Base-by-base conservation (phyloP, 106 monocot species). In the Narthecium ossifragum region DNA sequence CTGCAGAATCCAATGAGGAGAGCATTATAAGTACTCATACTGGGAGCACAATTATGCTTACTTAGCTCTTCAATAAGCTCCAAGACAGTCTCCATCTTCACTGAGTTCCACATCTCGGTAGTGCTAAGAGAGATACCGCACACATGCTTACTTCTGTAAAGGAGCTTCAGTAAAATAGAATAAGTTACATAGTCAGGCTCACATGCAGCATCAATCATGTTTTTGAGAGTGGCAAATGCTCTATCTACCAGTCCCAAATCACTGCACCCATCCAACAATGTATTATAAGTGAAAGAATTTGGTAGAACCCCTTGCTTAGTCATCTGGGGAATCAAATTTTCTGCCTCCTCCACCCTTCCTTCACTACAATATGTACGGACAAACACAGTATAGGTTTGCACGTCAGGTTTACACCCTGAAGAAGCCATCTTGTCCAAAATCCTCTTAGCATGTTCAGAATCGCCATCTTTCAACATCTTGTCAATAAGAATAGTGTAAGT, bases 401-500 rank as follows among this genome's bases (percentile, higher is more conserved):
- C 50, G 51, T 72, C 77, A 59, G 82, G 73, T 50, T 77, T 73
- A 49, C 61, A 73, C 40, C 73, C 69, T 1, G 48, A 37, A 51
- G 46, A 53, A 61, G 69, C 34, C 76, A 82, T 69, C 34, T 64
- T 28, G 18, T 77, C 49, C 41, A 59, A 65, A 23, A 77, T 63
- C 41, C 41, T 68, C 57, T 51, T 65, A 55, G 77, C 82, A 28
- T 56, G n/a, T 40, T 30, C 64, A 53, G 28, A 55, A 8, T 68
- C 77, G 6, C 77, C 69, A 51, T 65, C 65, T 30, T 64, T 82
- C 26, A 82, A 31, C 60, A 77, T 60, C 26, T 64, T 64, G 63
- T 77, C 72, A 28, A 82, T 66, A 26, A 82, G 46, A 53, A 69
- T 73, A 17, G 82, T 77, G 61, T 73, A 77, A 31, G 73, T 66